Base-by-base conservation (phyloP, 306 rosid genomes). In the Vigna angularis region DNA sequence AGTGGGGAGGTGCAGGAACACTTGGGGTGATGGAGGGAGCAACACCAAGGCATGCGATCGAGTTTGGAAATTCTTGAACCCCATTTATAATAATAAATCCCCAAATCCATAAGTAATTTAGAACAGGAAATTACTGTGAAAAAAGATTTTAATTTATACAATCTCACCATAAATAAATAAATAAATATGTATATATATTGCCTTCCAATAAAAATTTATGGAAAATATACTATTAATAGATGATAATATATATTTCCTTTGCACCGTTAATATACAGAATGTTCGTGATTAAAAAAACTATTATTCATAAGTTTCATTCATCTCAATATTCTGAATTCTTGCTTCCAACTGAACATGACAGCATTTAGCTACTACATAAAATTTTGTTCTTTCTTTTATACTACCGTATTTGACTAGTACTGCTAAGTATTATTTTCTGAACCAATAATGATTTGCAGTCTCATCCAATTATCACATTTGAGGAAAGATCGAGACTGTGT, bases 401-500 rank as follows among this genome's bases (percentile, higher is more conserved):
- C 48, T 34, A 16, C 13, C 44, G 18, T 57, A 49, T 56, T 73
- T 44, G 18, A 47, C 30, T 7, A 57, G 0, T 4, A 15, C 15
- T 3, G 4, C 5, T 51, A 45, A 58, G 0, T 18, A n/a, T 68
- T 63, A 72, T 63, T 51, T 74, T 32, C 2, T n/a, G n/a, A 78
- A 74, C 57, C 36, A 15, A 38, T 71, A 12, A 40, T 57, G 72
- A 38, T 70, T 85, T 77, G 81, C 93, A 94, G 98, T 84, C 93
- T 70, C 97, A 94, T 34, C 84, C 84, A 14, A 79, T 4, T 30
- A 87, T 86, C 44, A 58, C 89, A 45, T 86, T 87, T 26, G 97
- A 90, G 74, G 93, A 91, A 73, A 86, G 91, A 55, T 87, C 97
- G 17, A 90, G 80, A 66, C 30, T 94, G 78, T 91, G 98, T 45